Evolutionary conservation across 2,329 filamentous ascomycete species (phyloP).

Genomic region (Fonsecaea pugnacius): DNA sequence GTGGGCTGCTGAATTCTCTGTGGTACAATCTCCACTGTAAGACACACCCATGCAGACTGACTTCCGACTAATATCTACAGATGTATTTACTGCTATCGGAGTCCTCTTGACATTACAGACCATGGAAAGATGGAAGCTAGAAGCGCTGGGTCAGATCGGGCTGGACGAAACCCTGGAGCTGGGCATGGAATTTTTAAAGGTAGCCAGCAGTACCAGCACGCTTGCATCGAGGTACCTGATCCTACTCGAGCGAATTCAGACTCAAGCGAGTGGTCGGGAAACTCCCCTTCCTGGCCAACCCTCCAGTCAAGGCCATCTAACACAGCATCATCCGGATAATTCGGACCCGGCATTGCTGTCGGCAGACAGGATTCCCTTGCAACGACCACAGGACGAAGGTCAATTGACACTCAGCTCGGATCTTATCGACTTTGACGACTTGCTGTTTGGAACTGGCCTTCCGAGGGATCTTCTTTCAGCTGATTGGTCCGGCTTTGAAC

Average conservation of each 20-base stretch:
- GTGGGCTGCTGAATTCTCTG: slow-evolving; percentile 10
- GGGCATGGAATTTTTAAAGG: slow-evolving; percentile 8
- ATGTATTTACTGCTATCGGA: slow-evolving; percentile 5
- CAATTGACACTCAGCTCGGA: slow-evolving; percentile 2
- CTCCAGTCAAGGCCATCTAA: neutral
- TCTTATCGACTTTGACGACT: slow-evolving; percentile 10
- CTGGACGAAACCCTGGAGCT: neutral
- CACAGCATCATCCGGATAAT: neutral
- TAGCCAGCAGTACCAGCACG: neutral
- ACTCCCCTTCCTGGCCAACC: neutral
- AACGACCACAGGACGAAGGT: neutral
- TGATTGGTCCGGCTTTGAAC: slow-evolving; percentile 10
- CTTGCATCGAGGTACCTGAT: slow-evolving; percentile 13
- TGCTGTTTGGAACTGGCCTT: slow-evolving; percentile 14
- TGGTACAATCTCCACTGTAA: slow-evolving; percentile 21
- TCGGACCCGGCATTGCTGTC: neutral
- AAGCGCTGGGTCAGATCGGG: neutral
- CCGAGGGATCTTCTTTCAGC: slow-evolving; percentile 12
- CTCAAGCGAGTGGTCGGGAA: slow-evolving; percentile 12
- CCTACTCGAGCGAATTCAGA: slow-evolving; percentile 15
- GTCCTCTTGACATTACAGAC: slow-evolving; percentile 4
- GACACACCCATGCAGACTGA: neutral
- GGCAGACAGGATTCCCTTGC: neutral
- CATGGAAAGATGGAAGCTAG: slow-evolving; percentile 3
- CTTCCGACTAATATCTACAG: neutral